These are phyloP conservation scores for Fonsecaea erecta DNA, from an alignment of 2,329 filamentous ascomycete species.

Conservation along the genomic window DNA sequence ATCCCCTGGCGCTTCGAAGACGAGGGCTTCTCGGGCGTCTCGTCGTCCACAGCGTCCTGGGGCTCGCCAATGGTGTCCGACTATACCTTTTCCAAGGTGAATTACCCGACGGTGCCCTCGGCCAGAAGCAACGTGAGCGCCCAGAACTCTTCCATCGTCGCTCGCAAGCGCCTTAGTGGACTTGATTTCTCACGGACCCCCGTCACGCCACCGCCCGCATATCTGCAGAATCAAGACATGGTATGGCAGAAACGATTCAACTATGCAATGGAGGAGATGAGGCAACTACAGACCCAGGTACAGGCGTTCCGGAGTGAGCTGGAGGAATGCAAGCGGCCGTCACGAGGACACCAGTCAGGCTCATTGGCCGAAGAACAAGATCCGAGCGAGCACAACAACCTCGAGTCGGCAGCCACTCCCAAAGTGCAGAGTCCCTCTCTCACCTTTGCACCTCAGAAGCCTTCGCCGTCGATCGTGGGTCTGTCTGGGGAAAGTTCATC, in stretches of 20 bases:
- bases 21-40: constrained; percentile 31
- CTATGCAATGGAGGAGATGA: constrained; percentile 33
- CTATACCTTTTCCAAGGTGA: constrained; percentile 22
- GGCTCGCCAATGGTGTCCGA: constrained; percentile 29
- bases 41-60: constrained; percentile 30
- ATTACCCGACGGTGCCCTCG: constrained; percentile 22
- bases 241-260: constrained; percentile 30
- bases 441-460: neutral
- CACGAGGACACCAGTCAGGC: neutral
- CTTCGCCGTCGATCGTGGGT: neutral
- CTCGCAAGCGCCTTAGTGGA: constrained; percentile 13
- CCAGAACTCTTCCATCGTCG: constrained; percentile 10
- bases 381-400: neutral
- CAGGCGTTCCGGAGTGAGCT: constrained; percentile 23
- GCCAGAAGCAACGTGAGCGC: constrained; percentile 21
- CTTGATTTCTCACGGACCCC: constrained; percentile 5
- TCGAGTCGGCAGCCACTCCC: constrained; percentile 1
- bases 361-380: neutral
- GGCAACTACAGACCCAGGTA: constrained; percentile 27
- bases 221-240: constrained; percentile 19
- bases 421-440: neutral
- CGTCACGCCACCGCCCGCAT: constrained; percentile 15
- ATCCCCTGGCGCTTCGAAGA: constrained; percentile 31
- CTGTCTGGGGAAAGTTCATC: neutral
- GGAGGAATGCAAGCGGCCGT: constrained; percentile 6